Evolutionary conservation across 2,329 filamentous ascomycete species (phyloP), one percentile per base, ranked within the genome.

Genomic region (Clonostachys sp.): DNA sequence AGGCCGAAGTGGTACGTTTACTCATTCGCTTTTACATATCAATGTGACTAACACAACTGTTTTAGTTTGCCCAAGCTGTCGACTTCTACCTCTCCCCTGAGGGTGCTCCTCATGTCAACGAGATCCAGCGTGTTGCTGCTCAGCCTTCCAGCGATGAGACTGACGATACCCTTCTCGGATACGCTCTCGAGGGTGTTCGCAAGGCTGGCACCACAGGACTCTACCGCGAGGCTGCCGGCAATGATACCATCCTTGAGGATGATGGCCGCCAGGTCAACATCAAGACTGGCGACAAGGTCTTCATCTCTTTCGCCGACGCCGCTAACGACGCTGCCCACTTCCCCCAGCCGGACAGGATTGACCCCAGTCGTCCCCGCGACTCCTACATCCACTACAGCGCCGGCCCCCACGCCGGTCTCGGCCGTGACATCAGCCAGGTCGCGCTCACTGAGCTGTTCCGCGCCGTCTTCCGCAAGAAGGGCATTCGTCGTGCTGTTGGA

Each of bases 181-280:
- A 89, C 59, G 81, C 80, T 41, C 74, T 86, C 71, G 89, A 89
- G 63, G 87, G 83, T 14, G 76, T 87, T 47, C 83, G 87, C 38
- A 72, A 91, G 46, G 80, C 82, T 5, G 81, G 83, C 12, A 80
- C 79, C 0, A 80, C 81, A 17, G 77, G 78, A 10, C 71, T 81
- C 2, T 83, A 81, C 68, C 80, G 84, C 38, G 68, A 80, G 47
- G 78, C 77, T 3, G 64, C 72, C 1, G 62, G 58, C 0, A 58
- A 66, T 16, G 71, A 77, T 44, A 68, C 68, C 2, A 71, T 79
- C 42, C 49, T 63, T 34, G 70, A 81, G 44, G 73, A 81, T 24
- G 77, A 84, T 48, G 73, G 74, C 13, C 66, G 66, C 20, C 55
- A 66, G n/a, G 61, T 86, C 14, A 53, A 62, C 1, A 70, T 87